Evolutionary conservation across 176 grass and related monocot species (phyloP).

Genomic region (Canna indica): DNA sequence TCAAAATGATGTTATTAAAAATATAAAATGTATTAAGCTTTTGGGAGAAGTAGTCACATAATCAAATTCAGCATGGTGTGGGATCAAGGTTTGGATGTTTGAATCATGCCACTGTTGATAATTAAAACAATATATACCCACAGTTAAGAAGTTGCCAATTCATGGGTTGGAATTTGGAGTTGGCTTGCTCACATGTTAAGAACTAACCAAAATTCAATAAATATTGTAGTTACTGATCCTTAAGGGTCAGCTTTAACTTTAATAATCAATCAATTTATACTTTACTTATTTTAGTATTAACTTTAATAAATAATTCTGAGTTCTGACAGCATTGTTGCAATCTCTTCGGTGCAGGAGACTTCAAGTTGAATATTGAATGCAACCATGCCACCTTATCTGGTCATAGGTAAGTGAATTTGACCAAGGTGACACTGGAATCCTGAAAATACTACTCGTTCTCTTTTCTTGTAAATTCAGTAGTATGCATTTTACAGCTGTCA

Average conservation of each 20-base stretch:
- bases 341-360: slow-evolving; percentile 48
- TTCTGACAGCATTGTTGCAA: neutral
- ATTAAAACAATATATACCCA: too few relatives aligned
- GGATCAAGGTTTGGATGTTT: too few relatives aligned
- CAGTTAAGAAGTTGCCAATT: too few relatives aligned
- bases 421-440: neutral
- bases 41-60: too few relatives aligned
- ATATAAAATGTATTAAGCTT: too few relatives aligned
- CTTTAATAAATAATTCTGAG: neutral
- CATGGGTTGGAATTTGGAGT: too few relatives aligned
- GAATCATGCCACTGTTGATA: too few relatives aligned
- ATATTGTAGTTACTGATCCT: too few relatives aligned
- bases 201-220: too few relatives aligned
- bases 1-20: too few relatives aligned
- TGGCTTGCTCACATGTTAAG: too few relatives aligned
- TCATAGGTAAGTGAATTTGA: slow-evolving; percentile 46
- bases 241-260: neutral
- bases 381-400: slow-evolving; percentile 96
- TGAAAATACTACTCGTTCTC: neutral
- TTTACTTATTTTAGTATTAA: neutral
- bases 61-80: too few relatives aligned
- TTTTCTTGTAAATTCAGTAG: slow-evolving; percentile 1
- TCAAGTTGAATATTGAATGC: slow-evolving; percentile 96
- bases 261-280: neutral
- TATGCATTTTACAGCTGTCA: slow-evolving; percentile 56